These are phyloP conservation scores for Coleophoma crateriformis DNA, from an alignment of 2,329 filamentous ascomycete species.

Conservation along the genomic window DNA sequence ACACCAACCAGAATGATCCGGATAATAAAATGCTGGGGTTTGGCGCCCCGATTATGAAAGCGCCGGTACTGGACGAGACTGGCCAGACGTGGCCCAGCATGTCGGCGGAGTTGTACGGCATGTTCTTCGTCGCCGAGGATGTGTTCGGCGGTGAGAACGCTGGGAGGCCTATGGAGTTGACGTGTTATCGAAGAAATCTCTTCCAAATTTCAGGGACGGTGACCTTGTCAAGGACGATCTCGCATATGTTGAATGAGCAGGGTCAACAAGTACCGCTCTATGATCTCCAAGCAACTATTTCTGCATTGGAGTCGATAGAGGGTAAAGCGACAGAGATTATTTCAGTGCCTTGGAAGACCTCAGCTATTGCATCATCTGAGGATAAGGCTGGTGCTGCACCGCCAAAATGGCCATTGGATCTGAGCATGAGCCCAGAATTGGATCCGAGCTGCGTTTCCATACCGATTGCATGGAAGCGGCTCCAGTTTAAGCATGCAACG, in stretches of 20 bases:
- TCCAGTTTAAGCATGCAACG: slow-evolving; percentile 94
- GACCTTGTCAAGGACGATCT: slow-evolving; percentile 66
- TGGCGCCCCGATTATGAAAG: slow-evolving; percentile 54
- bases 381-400: slow-evolving; percentile 43
- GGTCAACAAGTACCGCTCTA: slow-evolving; percentile 72
- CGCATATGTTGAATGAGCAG: slow-evolving; percentile 71
- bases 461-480: slow-evolving; percentile 84
- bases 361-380: slow-evolving; percentile 16
- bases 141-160: slow-evolving; percentile 52
- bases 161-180: slow-evolving; percentile 70
- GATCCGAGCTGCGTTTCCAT: slow-evolving; percentile 76
- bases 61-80: slow-evolving; percentile 59
- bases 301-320: slow-evolving; percentile 86
- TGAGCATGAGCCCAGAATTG: slow-evolving; percentile 58
- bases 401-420: slow-evolving; percentile 48
- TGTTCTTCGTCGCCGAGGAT: slow-evolving; percentile 84
- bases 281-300: slow-evolving; percentile 75
- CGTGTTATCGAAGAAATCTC: slow-evolving; percentile 89
- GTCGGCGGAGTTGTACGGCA: slow-evolving; percentile 74
- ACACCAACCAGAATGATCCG: slow-evolving; percentile 33
- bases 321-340: slow-evolving; percentile 91
- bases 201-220: slow-evolving; percentile 93
- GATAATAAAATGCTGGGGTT: slow-evolving; percentile 73
- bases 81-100: slow-evolving; percentile 61
- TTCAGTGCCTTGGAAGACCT: slow-evolving; percentile 87